Evolutionary conservation across 2,329 filamentous ascomycete species (phyloP).

Genomic region (Akanthomyces lecanii): DNA sequence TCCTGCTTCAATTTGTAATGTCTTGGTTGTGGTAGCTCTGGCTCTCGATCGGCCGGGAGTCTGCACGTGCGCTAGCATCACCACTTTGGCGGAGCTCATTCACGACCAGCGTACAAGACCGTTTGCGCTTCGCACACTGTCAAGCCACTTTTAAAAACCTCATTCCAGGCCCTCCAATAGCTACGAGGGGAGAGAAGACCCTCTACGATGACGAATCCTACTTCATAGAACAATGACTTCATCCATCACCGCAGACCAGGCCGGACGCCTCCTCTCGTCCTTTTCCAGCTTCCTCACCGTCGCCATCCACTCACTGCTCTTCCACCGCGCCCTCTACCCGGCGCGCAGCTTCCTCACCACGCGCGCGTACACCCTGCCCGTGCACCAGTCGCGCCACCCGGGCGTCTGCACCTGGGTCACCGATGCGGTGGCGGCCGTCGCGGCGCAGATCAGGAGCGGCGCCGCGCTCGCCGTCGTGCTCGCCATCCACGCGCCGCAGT

Average conservation of each 20-base stretch:
- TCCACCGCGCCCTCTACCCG: conserved; percentile 77
- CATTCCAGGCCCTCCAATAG: not conserved
- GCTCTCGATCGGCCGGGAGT: not conserved
- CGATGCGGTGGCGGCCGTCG: conserved; percentile 71
- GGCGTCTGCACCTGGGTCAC: conserved; percentile 80
- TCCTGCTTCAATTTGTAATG: not conserved
- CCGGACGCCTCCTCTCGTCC: conserved; percentile 57
- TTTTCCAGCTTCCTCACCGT: conserved; percentile 80
- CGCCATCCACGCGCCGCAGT: conserved; percentile 40
- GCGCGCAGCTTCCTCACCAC: conserved; percentile 70
- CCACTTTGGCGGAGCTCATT: conserved; percentile 10
- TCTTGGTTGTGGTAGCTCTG: not conserved
- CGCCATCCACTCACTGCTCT: conserved; percentile 80
- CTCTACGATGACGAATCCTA: not conserved
- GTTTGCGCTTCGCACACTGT: not conserved
- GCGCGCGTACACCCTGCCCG: conserved; percentile 77
- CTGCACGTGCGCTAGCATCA: conserved; percentile 11
- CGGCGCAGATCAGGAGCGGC: conserved; percentile 62
- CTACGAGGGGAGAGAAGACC: not conserved
- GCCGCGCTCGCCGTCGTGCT: conserved; percentile 44
- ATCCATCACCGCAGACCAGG: conserved; percentile 37
- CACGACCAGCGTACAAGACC: not conserved
- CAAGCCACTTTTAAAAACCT: not conserved
- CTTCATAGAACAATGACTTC: not conserved
- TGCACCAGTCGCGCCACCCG: conserved; percentile 82